phyloP scores from a whole-genome alignment of 768 basidiomycete genomes.

The Lenzites betulinus region DNA sequence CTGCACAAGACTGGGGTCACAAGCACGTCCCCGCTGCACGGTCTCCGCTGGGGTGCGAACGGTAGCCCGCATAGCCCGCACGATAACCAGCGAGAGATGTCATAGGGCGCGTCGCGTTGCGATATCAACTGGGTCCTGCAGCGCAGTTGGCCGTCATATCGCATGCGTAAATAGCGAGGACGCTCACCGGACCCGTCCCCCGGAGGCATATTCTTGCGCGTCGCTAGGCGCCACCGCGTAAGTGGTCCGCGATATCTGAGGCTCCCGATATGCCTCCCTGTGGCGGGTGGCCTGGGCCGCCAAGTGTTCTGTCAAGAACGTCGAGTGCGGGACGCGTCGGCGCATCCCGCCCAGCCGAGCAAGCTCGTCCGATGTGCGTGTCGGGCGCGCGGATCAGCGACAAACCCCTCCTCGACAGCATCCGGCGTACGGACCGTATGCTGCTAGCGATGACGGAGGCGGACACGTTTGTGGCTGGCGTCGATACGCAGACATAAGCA shows the following conservation, averaged over 20 bases:
- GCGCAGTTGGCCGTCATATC: background rate
- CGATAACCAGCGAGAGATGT: background rate
- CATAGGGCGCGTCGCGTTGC: background rate
- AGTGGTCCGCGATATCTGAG: background rate
- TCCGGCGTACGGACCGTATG: background rate
- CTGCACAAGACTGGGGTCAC: background rate
- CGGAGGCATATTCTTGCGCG: constrained; percentile 4
- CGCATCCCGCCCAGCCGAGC: background rate
- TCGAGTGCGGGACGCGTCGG: background rate
- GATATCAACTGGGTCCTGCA: background rate
- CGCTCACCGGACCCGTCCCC: background rate
- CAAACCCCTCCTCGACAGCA: background rate
- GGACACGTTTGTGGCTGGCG: background rate
- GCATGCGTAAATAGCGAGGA: background rate
- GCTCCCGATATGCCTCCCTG: too few relatives aligned
- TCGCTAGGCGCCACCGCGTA: background rate
- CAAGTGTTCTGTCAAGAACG: background rate
- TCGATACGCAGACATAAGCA: background rate
- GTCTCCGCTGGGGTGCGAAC: background rate
- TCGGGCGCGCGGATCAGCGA: constrained; percentile 7
- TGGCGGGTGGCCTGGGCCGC: constrained; percentile 5
- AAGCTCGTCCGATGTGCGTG: background rate
- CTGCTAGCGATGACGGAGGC: background rate
- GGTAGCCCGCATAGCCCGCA: background rate
- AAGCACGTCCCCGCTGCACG: background rate